These are phyloP conservation scores for Maudiozyma saulgeensis DNA, from an alignment of 805 yeast species.

Conservation along the genomic window DNA sequence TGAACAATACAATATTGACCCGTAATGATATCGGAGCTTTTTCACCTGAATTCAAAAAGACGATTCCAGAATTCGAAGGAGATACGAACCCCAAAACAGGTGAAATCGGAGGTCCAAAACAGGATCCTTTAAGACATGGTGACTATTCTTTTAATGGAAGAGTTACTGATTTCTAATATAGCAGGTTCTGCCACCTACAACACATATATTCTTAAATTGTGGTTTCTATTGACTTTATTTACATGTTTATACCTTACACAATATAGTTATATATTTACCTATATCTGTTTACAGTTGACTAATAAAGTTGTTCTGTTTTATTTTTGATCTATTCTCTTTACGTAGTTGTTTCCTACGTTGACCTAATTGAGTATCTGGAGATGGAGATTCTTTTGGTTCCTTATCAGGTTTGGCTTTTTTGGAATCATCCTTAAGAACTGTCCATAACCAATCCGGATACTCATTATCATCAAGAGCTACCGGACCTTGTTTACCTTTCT, in stretches of 20 bases:
- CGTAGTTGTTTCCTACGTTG: constrained; percentile 64
- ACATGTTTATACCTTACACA: background rate
- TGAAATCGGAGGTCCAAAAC: constrained; percentile 94
- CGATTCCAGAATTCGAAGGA: constrained; percentile 93
- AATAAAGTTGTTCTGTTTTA: constrained; percentile 69
- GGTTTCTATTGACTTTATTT: background rate
- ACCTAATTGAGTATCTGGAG: constrained; percentile 48
- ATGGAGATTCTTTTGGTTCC: constrained; percentile 34
- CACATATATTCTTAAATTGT: background rate
- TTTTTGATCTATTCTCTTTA: constrained; percentile 54
- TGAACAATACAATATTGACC: constrained; percentile 29
- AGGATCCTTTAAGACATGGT: constrained; percentile 84
- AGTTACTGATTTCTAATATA: constrained; percentile 73
- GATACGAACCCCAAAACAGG: constrained; percentile 89
- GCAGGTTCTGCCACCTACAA: background rate
- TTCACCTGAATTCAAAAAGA: constrained; percentile 61
- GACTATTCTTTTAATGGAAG: constrained; percentile 95
- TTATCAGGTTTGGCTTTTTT: background rate
- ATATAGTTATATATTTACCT: background rate
- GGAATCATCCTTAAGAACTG: constrained; percentile 43
- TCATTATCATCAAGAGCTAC: constrained; percentile 80
- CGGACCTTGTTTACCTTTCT: constrained; percentile 77
- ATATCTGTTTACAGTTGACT: constrained; percentile 4
- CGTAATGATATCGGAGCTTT: constrained; percentile 52
- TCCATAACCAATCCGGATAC: constrained; percentile 95